Conservation (phyloP, 1,139 yeast species). For the Pneumocystis murina region DNA sequence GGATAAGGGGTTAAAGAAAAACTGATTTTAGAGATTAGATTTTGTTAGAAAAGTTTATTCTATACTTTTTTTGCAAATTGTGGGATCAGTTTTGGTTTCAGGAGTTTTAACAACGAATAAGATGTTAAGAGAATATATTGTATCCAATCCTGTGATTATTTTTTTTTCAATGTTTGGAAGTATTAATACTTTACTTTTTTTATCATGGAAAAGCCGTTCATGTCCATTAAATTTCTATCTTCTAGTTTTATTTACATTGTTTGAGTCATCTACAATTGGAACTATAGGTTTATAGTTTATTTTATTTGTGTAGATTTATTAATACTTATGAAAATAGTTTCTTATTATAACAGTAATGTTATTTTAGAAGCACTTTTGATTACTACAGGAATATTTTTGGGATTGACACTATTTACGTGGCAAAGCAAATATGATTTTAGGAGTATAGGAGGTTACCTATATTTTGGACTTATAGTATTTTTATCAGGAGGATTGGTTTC, state of each 20-base stretch:
- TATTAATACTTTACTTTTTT: conserved; percentile 46
- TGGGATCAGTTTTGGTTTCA: conserved; percentile 48
- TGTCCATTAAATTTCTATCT: conserved; percentile 49
- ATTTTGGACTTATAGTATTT: conserved; percentile 49
- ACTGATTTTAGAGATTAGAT: conserved; percentile 20
- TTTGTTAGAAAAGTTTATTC: conserved; percentile 71
- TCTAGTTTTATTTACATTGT: conserved; percentile 51
- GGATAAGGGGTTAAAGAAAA: too few relatives aligned
- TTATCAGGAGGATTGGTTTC: conserved; percentile 59
- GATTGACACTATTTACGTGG: conserved; percentile 61
- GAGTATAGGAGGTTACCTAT: conserved; percentile 52
- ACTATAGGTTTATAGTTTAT: conserved; percentile 27
- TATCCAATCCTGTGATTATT: conserved; percentile 47
- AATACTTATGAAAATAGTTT: conserved; percentile 20
- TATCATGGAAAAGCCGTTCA: conserved; percentile 44
- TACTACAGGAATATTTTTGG: conserved; percentile 55
- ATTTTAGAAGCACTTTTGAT: conserved; percentile 59
- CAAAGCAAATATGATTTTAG: conserved; percentile 73
- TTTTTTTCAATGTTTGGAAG: conserved; percentile 44
- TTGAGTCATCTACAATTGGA: conserved; percentile 64
- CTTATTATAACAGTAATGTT: conserved; percentile 47
- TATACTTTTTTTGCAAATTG: conserved; percentile 48
- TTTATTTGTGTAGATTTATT: background rate
- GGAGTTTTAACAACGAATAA: conserved; percentile 37
- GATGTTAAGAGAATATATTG: conserved; percentile 41